phyloP scores from a whole-genome alignment of 192 early-diverging fungal species.

The Coemansia umbellata region DNA sequence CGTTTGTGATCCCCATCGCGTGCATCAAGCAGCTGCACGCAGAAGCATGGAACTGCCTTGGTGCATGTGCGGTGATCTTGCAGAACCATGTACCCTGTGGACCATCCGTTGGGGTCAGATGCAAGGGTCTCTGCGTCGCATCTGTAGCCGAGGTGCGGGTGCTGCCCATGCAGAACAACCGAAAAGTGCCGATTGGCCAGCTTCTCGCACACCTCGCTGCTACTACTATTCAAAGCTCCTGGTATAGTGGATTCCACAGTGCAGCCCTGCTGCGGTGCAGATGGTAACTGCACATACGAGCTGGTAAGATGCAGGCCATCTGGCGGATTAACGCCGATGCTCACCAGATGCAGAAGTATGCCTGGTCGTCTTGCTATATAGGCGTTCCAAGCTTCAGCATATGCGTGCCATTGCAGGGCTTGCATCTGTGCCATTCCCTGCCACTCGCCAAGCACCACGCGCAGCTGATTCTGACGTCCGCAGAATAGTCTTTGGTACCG shows the following conservation, averaged over 20 bases:
- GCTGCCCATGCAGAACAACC: constrained; percentile 37
- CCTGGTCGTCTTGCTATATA: background rate
- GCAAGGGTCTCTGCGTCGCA: constrained; percentile 7
- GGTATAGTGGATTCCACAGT: background rate
- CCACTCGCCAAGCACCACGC: constrained; percentile 40
- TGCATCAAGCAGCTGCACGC: constrained; percentile 37
- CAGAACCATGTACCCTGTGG: constrained; percentile 43
- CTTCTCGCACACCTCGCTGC: background rate
- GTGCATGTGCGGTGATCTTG: constrained; percentile 8
- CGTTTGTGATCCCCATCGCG: background rate
- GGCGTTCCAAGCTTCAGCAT: constrained; percentile 8
- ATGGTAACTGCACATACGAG: background rate
- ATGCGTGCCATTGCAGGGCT: constrained; percentile 22
- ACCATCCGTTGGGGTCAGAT: background rate
- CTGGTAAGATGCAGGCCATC: constrained; percentile 15
- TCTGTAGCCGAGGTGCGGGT: constrained; percentile 15
- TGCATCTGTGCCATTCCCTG: constrained; percentile 25
- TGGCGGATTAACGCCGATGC: constrained; percentile 15
- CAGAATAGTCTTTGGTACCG: constrained; percentile 33
- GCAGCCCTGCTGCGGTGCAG: background rate
- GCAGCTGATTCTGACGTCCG: constrained; percentile 14
- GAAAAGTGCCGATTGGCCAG: constrained; percentile 22
- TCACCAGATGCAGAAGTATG: constrained; percentile 13
- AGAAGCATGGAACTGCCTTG: constrained; percentile 16
- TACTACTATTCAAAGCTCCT: background rate